phyloP scores from a whole-genome alignment of 352 stramenopile species.

The Globisporangium uncinulatum region DNA sequence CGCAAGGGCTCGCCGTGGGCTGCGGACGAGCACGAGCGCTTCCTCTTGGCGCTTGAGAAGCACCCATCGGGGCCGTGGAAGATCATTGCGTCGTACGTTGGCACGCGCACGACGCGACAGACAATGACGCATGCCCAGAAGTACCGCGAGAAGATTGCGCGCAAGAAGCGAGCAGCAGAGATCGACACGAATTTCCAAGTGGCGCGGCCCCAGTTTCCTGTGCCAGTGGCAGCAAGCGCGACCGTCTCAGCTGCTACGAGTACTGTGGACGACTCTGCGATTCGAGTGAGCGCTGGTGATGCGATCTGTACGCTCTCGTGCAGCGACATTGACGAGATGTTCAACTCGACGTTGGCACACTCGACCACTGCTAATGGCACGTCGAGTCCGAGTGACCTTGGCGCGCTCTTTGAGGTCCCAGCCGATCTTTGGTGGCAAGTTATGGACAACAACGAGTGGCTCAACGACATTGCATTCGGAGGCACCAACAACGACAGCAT shows the following conservation, averaged over 20 bases:
- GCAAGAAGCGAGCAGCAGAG: background rate
- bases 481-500: too few relatives aligned
- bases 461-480: background rate
- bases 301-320: background rate
- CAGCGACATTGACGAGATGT: slow-evolving; percentile 1
- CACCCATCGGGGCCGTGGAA: slow-evolving; percentile 24
- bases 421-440: background rate
- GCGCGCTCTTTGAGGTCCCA: background rate
- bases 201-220: background rate
- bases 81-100: slow-evolving; percentile 18
- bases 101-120: slow-evolving; percentile 57
- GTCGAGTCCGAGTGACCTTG: background rate
- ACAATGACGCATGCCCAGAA: slow-evolving; percentile 32
- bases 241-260: background rate
- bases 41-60: slow-evolving; percentile 18
- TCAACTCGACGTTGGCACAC: background rate
- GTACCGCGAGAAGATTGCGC: slow-evolving; percentile 9
- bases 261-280: background rate
- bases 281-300: too few relatives aligned
- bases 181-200: background rate
- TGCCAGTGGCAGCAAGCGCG: too few relatives aligned
- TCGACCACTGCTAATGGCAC: background rate
- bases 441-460: background rate
- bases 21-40: slow-evolving; percentile 18
- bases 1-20: slow-evolving; percentile 7